These are phyloP conservation scores for Aspergillus funiculosus DNA, from an alignment of 495 filamentous ascomycete species.

Conservation along the genomic window DNA sequence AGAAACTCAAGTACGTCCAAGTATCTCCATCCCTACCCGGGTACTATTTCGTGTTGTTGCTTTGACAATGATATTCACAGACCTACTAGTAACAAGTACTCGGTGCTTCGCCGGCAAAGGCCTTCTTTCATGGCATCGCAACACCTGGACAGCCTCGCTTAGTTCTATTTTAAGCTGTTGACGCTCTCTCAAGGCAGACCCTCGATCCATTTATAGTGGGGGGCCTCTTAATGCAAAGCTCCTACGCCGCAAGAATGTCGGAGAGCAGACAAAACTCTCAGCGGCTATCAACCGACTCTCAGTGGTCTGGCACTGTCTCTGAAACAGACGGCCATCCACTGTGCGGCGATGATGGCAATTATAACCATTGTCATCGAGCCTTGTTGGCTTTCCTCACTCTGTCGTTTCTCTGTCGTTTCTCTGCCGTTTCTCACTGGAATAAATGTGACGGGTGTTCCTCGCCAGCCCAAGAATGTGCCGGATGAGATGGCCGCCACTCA, in stretches of 20 bases:
- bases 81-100: no score
- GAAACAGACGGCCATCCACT: not conserved
- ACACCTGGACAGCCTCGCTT: no score
- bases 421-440: not conserved
- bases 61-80: no score
- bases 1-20: no score
- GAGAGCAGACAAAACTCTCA: no score
- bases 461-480: not conserved
- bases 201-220: not conserved
- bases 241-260: conserved; percentile 6
- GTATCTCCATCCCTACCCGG: no score
- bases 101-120: no score
- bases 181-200: not conserved
- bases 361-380: not conserved
- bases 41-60: no score
- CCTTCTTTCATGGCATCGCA: no score
- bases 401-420: not conserved
- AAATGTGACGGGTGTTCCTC: not conserved
- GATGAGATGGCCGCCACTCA: not conserved
- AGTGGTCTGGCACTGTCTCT: not conserved
- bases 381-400: not conserved
- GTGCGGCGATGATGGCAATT: not conserved
- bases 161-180: no score
- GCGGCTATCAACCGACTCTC: conserved; percentile 1
- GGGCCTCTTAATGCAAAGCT: conserved; percentile 1